Conservation (phyloP, 2,329 filamentous ascomycete species). For the Colletotrichum filicis region DNA sequence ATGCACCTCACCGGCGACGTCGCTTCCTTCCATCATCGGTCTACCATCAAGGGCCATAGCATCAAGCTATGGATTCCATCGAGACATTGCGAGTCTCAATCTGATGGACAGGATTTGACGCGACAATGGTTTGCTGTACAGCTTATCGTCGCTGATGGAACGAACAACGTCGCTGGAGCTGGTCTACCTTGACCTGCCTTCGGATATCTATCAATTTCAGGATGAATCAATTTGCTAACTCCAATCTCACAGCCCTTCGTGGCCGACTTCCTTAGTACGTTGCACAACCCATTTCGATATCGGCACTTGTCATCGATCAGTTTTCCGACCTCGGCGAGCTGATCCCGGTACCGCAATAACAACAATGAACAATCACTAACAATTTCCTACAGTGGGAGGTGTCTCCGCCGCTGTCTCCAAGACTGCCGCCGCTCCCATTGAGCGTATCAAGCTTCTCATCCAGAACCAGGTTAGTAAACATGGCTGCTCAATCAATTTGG, state of each 20-base stretch:
- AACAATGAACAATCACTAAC: slow-evolving; percentile 36
- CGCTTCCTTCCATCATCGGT: slow-evolving; percentile 34
- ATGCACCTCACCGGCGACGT: slow-evolving; percentile 41
- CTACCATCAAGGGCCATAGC: neutral
- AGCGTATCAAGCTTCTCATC: slow-evolving; percentile 99
- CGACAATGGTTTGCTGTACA: neutral
- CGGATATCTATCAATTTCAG: neutral
- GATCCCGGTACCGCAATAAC: neutral
- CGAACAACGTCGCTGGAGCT: neutral
- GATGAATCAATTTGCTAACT: slow-evolving; percentile 45
- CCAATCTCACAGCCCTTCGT: slow-evolving; percentile 81
- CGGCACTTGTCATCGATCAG: neutral
- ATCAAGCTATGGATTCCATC: slow-evolving; percentile 21
- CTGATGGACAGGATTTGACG: neutral
- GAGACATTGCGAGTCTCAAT: neutral
- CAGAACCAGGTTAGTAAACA: slow-evolving; percentile 93
- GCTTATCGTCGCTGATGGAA: slow-evolving; percentile 19
- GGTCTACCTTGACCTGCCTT: neutral
- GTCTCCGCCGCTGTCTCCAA: slow-evolving; percentile 99
- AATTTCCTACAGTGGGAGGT: slow-evolving; percentile 86
- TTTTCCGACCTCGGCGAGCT: neutral
- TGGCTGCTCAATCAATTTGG: neutral
- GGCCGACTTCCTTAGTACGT: slow-evolving; percentile 99
- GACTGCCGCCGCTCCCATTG: slow-evolving; percentile 99
- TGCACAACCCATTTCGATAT: neutral